Evolutionary conservation across 331 rosid genomes (phyloP), one percentile per base, ranked within the genome.

Genomic region (Ulmus americana): DNA sequence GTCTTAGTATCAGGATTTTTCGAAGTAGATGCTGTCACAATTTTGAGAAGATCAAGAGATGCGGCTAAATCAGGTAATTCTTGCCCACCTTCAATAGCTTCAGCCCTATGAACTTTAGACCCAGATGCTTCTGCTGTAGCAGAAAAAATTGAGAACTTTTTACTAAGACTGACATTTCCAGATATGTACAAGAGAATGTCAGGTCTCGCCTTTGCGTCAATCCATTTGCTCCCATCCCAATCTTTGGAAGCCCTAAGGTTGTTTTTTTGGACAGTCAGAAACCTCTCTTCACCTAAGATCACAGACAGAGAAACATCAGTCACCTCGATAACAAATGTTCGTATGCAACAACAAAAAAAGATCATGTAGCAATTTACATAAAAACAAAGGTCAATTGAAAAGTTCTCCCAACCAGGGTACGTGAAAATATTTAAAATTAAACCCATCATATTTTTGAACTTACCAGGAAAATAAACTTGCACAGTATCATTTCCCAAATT

Each of bases 381-480:
- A 42, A 28, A 39, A 35, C 57, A n/a, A n/a, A 55, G 39, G 55
- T 45, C 63, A 48, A 65, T 13, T 46, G 5, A 61, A 40, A 60
- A 61, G 16, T 53, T 71, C 62, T 60, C 41, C 66, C 42, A 48
- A 56, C 47, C 10, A 62, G 53, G 51, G 58, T 38, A 56, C 63
- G 51, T 38, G 67, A 50, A 40, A 68, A 10, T 56, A 63, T 5
- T 45, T 18, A 40, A 40, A 13, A 28, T 14, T 39, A 58, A 44
- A 56, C 18, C 6, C 67, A 45, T 39, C 6, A 69, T 15, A 6
- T 41, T 40, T 20, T 45, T 39, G 7, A 76, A 60, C 83, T 50
- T 83, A 89, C 96, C 91, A 45, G 91, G 89, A 57, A 41, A 70
- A 81, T 80, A 89, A 71, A 89, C 77, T 70, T 81, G 95, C 70